Evolutionary conservation across 2,329 filamentous ascomycete genomes (phyloP).

Genomic region (Alternaria incomplexa): DNA sequence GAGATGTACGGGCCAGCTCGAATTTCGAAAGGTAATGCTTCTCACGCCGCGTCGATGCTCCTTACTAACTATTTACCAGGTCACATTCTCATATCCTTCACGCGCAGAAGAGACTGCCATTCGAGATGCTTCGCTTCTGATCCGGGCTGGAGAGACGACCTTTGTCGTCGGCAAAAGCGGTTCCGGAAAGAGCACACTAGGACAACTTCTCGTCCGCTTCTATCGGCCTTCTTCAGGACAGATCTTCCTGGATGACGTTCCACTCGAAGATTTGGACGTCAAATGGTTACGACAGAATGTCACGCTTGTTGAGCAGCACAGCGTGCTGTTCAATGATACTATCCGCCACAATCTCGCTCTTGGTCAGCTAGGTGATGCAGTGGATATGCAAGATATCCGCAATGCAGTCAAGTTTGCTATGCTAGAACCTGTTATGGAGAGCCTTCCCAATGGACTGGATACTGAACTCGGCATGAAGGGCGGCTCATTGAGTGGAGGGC

Average conservation of each 20-base stretch:
- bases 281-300: slow-evolving; percentile 79
- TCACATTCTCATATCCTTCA: slow-evolving; percentile 83
- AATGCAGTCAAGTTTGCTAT: slow-evolving; percentile 70
- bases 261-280: slow-evolving; percentile 67
- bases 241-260: slow-evolving; percentile 71
- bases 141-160: slow-evolving; percentile 73
- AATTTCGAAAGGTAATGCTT: slow-evolving; percentile 68
- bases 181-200: slow-evolving; percentile 89
- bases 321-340: slow-evolving; percentile 80
- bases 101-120: slow-evolving; percentile 68
- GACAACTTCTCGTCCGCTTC: slow-evolving; percentile 78
- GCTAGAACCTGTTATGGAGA: slow-evolving; percentile 69
- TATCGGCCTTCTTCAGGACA: slow-evolving; percentile 71
- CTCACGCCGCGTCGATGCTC: neutral
- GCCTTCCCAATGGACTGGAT: slow-evolving; percentile 72
- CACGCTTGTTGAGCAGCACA: slow-evolving; percentile 82
- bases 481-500: slow-evolving; percentile 78
- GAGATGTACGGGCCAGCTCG: slow-evolving; percentile 69
- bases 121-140: slow-evolving; percentile 67
- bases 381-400: slow-evolving; percentile 63
- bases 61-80: slow-evolving; percentile 54
- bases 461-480: slow-evolving; percentile 76
- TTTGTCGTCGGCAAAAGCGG: slow-evolving; percentile 88
- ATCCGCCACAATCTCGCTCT: slow-evolving; percentile 80
- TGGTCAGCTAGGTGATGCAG: slow-evolving; percentile 62